A percentile compares a stretch with the other conserved stretches of the same genome.
phyloP scores from a whole-genome alignment of 1,139 yeast genomes.

The Lodderomyces beijingensis region DNA sequence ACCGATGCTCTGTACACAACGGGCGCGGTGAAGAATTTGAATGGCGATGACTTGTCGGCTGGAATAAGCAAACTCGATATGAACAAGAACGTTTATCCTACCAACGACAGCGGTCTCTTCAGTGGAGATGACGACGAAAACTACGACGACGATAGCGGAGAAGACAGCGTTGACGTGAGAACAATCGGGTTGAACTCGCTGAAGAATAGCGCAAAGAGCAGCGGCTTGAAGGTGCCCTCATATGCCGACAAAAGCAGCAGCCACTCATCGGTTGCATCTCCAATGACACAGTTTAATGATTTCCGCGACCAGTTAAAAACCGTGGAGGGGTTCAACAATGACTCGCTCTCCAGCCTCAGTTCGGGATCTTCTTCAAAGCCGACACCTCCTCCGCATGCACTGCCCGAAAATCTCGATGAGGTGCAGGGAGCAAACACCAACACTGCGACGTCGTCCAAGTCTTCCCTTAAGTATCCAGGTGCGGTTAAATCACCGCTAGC shows the following conservation, averaged over 20 bases:
- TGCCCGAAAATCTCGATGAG: slow-evolving; percentile 6
- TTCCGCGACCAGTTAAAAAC: slow-evolving; percentile 43
- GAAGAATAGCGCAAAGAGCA: slow-evolving; percentile 1
- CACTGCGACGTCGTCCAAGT: slow-evolving; percentile 25
- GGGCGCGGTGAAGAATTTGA: slow-evolving; percentile 32
- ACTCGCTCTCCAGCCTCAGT: too few relatives aligned
- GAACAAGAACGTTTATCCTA: slow-evolving; percentile 32
- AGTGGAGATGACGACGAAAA: slow-evolving; percentile 32
- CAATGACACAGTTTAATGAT: slow-evolving; percentile 53
- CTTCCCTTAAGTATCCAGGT: slow-evolving; percentile 10
- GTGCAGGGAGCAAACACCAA: slow-evolving; percentile 21
- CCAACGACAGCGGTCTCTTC: slow-evolving; percentile 35
- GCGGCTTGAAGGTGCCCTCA: slow-evolving; percentile 22
- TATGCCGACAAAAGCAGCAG: slow-evolving; percentile 29
- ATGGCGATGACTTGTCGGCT: slow-evolving; percentile 33
- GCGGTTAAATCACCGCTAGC: slow-evolving; percentile 4
- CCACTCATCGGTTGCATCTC: slow-evolving; percentile 41
- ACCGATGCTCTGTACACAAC: slow-evolving; percentile 32
- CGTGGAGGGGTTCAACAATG: slow-evolving; percentile 6
- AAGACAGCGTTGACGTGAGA: slow-evolving; percentile 24
- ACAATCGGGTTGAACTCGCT: slow-evolving; percentile 19
- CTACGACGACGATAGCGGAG: slow-evolving; percentile 18
- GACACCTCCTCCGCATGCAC: slow-evolving; percentile 12
- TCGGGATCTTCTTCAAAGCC: too few relatives aligned
- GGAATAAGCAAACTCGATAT: slow-evolving; percentile 27